Base-by-base conservation (phyloP, 176 grass and related monocot genomes). In the Oryza nivara region DNA sequence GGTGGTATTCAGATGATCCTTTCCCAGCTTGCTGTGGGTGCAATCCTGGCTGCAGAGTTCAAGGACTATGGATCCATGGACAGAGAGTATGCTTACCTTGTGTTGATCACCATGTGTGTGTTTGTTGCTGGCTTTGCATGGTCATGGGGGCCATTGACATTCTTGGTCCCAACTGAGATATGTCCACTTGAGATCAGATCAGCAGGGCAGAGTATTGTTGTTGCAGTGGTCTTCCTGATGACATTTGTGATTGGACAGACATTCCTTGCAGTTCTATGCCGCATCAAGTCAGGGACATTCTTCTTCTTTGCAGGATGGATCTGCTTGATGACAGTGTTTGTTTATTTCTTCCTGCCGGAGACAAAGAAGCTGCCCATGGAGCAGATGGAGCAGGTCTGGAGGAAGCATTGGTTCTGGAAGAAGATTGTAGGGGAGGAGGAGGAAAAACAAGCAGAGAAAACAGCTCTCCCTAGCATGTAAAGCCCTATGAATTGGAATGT, bases 101-200 rank as follows among this genome's bases (percentile, higher is more conserved):
- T 97, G 28, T 65, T 97, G 79, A 68, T 86, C 82, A 80, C 77
- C 45, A 84, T 90, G 67, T 94, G 94, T 69, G 81, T 94, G 71
- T 94, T 92, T 65, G 87, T 92, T 44, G 82, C 89, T 19, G 94
- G 94, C 0, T 97, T 90, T 40, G 89, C 82, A 12, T 97, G 91
- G 91, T 97, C 94, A 45, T 94, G 91, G 94, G 94, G 94, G 9
- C 94, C 94, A 67, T 86, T 97, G 4, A 92, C 89, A 2, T 97
- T 78, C 71, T 54, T 93, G 22, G 87, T 97, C 11, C 94, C 94
- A 30, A 83, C 84, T 9, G 91, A 97, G 82, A 83, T 94, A 68
- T 87, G 87, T 6, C 89, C 94, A 19, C 85, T 94, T 34, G 94
- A 97, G 87, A 84, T 97, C 73, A 87, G 94, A 65, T 97, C 91